Evolutionary conservation across 352 stramenopile species (phyloP).

Genomic region (Phytophthora chlamydospora): DNA sequence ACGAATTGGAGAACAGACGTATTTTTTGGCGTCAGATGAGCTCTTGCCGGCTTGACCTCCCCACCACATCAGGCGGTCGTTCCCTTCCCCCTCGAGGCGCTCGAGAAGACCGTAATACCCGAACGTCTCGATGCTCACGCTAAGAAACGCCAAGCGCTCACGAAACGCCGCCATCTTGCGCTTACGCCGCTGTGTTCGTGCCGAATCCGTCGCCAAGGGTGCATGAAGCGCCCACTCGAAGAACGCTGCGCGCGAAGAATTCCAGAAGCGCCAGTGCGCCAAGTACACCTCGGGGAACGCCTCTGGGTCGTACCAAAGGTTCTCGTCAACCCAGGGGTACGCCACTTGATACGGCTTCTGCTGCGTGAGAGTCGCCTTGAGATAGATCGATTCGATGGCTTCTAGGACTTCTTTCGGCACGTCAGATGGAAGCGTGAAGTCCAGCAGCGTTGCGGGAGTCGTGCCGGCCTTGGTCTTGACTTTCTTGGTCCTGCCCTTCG

Average conservation of each 20-base stretch:
- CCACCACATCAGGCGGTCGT: not conserved
- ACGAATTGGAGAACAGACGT: too few relatives aligned
- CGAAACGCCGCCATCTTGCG: not conserved
- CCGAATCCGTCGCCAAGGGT: not conserved
- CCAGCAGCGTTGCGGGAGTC: too few relatives aligned
- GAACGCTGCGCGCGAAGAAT: not conserved
- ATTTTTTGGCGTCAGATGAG: too few relatives aligned
- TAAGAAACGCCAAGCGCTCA: too few relatives aligned
- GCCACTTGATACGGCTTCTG: too few relatives aligned
- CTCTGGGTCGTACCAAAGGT: not conserved
- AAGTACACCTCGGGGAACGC: not conserved
- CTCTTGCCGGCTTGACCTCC: not conserved
- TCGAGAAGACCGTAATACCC: not conserved
- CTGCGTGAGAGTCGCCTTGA: too few relatives aligned
- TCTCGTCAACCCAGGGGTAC: not conserved
- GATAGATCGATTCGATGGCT: too few relatives aligned
- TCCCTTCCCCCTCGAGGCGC: not conserved
- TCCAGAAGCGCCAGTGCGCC: not conserved
- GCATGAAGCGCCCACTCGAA: not conserved
- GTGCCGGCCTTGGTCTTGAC: too few relatives aligned
- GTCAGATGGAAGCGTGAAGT: too few relatives aligned
- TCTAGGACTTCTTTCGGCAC: too few relatives aligned
- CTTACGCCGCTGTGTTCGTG: not conserved
- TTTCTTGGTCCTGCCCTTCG: too few relatives aligned
- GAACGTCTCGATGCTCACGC: too few relatives aligned